Base-by-base conservation (phyloP, 2,329 filamentous ascomycete species). In the Penicillium sp. region DNA sequence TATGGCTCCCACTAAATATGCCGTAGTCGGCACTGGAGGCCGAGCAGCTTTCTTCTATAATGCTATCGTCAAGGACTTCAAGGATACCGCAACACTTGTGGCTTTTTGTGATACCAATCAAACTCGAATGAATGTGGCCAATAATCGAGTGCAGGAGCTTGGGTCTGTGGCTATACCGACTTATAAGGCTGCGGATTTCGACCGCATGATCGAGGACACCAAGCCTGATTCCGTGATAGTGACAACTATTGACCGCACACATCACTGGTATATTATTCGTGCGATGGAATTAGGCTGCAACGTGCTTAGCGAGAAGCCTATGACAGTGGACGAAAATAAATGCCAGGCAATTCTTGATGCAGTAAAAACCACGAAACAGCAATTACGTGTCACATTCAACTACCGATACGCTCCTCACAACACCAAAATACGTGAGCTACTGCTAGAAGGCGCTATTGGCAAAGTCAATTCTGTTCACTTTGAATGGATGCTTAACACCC, bases 331-430 rank as follows among this genome's bases (percentile, higher is more conserved):
- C 62, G 81, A 76, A 0, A 74, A 78, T 1, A 78, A 82, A 2
- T 85, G 82, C 68, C 74, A 70, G 6, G 74, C 78, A 46, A 86
- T 87, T 54, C 77, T 85, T 58, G 75, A 78, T 57, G 80, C 82
- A 11, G 83, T 83, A 14, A 75, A 81, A 47, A 72, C 77, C 16
- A 83, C 81, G 0, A 74, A 75, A 2, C 68, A 71, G 11, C 75
- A 77, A 34, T 76, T 86, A 3, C 77, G 84, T 14, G 83, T 87
- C 0, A 82, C 81, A 0, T 87, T 87, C 75, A 87, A 87, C 71
- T 87, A 87, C 70, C 80, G 84, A 19, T 87, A 86, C 63, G 83
- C 51, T 5, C 84, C 84, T n/a, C 84, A 86, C 70, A 85, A 87
- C 68, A 87, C 83, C 13, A 83, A 81, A 56, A 76, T 87, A 2